phyloP scores from a whole-genome alignment of 139 green algal species.

The Microglena sp. region DNA sequence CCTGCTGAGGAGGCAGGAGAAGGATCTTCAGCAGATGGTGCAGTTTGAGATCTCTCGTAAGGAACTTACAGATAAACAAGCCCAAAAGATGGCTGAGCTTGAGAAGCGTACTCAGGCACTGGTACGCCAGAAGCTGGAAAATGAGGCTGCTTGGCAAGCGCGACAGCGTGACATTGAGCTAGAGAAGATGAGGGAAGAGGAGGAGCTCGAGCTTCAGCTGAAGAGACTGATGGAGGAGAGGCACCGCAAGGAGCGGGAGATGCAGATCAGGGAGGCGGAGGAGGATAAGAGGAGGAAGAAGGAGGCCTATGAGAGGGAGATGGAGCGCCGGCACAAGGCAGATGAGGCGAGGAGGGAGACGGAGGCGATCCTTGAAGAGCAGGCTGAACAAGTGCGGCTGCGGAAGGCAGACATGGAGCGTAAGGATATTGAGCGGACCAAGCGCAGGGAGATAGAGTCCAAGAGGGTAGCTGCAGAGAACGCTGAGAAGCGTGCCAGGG shows the following conservation, averaged over 20 bases:
- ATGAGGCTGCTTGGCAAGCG: slow-evolving; percentile 51
- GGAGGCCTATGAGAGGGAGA: slow-evolving; percentile 49
- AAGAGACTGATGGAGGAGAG: slow-evolving; percentile 29
- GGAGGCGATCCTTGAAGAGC: slow-evolving; percentile 55
- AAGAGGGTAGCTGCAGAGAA: slow-evolving; percentile 34
- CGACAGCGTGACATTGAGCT: slow-evolving; percentile 64
- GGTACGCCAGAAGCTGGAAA: slow-evolving; percentile 35
- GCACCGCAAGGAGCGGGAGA: slow-evolving; percentile 26
- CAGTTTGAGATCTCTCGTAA: slow-evolving; percentile 58
- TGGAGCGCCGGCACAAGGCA: slow-evolving; percentile 58
- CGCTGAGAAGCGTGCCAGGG: slow-evolving; percentile 46
- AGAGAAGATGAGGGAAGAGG: slow-evolving; percentile 20
- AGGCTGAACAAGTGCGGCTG: slow-evolving; percentile 23
- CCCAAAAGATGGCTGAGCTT: slow-evolving; percentile 43
- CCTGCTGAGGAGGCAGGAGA: slow-evolving; percentile 64
- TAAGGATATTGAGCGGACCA: slow-evolving; percentile 38
- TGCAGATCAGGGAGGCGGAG: slow-evolving; percentile 27
- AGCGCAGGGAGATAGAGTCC: slow-evolving; percentile 35
- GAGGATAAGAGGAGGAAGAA: slow-evolving; percentile 42
- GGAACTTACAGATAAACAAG: slow-evolving; percentile 54
- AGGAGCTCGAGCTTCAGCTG: slow-evolving; percentile 11
- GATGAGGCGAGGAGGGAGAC: slow-evolving; percentile 53
- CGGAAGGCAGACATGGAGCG: slow-evolving; percentile 39
- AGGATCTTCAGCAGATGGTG: slow-evolving; percentile 57
- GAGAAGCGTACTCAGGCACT: slow-evolving; percentile 51